A percentile compares a stretch with the other conserved stretches of the same genome.
Conservation (phyloP, 1,139 yeast genomes). For the Geotrichum macrosporum region DNA sequence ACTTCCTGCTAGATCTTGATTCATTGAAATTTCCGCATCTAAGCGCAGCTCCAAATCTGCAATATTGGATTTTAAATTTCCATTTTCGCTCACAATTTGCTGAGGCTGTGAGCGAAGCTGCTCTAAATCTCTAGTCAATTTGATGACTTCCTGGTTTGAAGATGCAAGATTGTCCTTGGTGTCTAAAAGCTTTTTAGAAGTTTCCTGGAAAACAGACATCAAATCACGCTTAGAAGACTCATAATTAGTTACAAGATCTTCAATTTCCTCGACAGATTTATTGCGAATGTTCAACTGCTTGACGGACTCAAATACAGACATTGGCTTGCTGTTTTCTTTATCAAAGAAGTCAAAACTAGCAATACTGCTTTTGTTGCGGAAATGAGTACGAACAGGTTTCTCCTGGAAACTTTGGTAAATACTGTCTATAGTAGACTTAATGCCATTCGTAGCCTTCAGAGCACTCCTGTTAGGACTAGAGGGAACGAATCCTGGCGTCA, state of each 20-base stretch:
- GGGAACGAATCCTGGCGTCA: conserved; percentile 22
- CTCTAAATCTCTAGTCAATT: conserved; percentile 49
- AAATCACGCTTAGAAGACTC: conserved; percentile 44
- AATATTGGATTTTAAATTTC: conserved; percentile 17
- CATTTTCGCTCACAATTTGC: conserved; percentile 18
- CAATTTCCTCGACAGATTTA: conserved; percentile 29
- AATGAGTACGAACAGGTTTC: conserved; percentile 9
- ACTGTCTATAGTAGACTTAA: conserved; percentile 21
- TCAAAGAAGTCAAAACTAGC: conserved; percentile 6
- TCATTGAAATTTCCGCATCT: conserved; percentile 51
- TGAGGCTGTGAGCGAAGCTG: conserved; percentile 22
- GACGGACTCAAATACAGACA: conserved; percentile 22
- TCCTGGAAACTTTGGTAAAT: conserved; percentile 19
- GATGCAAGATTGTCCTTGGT: conserved; percentile 49
- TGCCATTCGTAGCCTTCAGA: conserved; percentile 20
- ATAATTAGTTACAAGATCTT: conserved; percentile 26
- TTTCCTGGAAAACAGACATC: conserved; percentile 53
- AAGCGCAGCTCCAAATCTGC: conserved; percentile 43
- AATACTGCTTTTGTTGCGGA: conserved; percentile 13
- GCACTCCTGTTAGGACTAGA: conserved; percentile 16
- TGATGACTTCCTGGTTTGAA: conserved; percentile 46
- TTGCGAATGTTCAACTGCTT: conserved; percentile 25
- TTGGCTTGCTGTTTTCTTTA: conserved; percentile 12
- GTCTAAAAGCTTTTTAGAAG: conserved; percentile 47
- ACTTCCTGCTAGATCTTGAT: conserved; percentile 49